Evolutionary conservation across 1,284 basidiomycete species (phyloP), one percentile per base, ranked within the genome.

Genomic region (Singerocomus inundabilis): DNA sequence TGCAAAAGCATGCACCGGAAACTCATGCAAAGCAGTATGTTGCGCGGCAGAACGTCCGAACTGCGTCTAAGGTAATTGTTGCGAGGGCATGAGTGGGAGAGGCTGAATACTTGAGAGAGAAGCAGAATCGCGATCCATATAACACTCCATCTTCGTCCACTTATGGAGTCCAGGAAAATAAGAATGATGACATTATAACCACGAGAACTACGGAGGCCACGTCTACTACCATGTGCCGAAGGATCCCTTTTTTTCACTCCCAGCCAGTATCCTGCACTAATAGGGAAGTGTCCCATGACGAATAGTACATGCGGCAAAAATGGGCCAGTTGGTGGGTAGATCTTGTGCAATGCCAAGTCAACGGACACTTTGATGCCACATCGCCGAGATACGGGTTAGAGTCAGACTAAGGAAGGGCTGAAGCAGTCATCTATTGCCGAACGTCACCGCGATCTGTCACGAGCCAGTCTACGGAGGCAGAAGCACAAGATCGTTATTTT

Each of bases 211-310:
- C 24, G 21, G 35, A 29, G 34, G 32, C 43, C 42, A 32, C 31
- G n/a, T 33, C 31, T 45, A 39, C 51, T 45, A 36, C 18, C 40
- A 41, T 30, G 2, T 57, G 57, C 57, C 59, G 59, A 61, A 29
- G 21, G 57, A 61, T 53, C 48, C 42, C n/a, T n/a, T n/a, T n/a
- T n/a, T n/a, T n/a, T n/a, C n/a, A n/a, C n/a, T n/a, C n/a, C n/a
- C n/a, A n/a, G n/a, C n/a, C n/a, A n/a, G n/a, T n/a, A n/a, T n/a
- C n/a, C n/a, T n/a, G n/a, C n/a, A n/a, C n/a, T n/a, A n/a, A n/a
- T n/a, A n/a, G n/a, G n/a, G n/a, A n/a, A n/a, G n/a, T n/a, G n/a
- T n/a, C n/a, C n/a, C n/a, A n/a, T n/a, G n/a, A n/a, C n/a, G n/a
- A n/a, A n/a, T n/a, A n/a, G n/a, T n/a, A n/a, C n/a, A n/a, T n/a